Base-by-base conservation (phyloP, 2,329 filamentous ascomycete genomes). In the Fusarium tricinctum region DNA sequence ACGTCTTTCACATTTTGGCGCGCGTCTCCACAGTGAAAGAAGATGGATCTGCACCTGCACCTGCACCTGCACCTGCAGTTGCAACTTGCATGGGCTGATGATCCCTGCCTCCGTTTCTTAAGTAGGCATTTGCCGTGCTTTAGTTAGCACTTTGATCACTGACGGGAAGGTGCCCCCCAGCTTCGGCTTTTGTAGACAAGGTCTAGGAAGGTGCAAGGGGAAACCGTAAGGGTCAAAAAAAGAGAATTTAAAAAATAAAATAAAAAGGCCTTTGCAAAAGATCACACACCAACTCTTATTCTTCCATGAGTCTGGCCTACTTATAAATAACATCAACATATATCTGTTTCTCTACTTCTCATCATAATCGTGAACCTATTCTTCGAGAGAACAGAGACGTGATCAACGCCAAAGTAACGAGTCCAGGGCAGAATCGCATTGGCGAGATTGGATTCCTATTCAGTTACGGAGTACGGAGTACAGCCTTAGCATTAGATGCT, bases 1-100 rank as follows among this genome's bases (percentile, higher is more conserved):
- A 44, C 35, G 30, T 49, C 49, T 64, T 64, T 62, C 55, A 65
- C 59, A 38, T 20, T 67, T 67, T 67, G 66, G 62, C 66, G 66
- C 66, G 62, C 62, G 62, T 52, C 66, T 67, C 66, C 66, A 58
- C 62, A 52, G 7, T 38, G 35, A 38, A 38, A 38, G 35, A 38
- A 38, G 46, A 57, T 69, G 66, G 66, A 53, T 58, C 30, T 33
- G 30, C 28, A 30, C 28, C 28, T 30, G 8, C 26, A 26, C 26
- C 61, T 66, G n/a, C n/a, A n/a, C n/a, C n/a, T n/a, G 52, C 61
- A 69, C 55, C 54, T 69, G 66, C 35, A 38, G 15, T 17, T 9
- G 35, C 63, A 60, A 55, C 56, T 66, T 61, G 66, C 66, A 67
- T 69, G 51, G 66, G 66, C 66, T 69, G 66, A 67, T 58, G 30